Evolutionary conservation across 768 basidiomycete genomes (phyloP).

Genomic region (Naganishia vaughanmartiniae): DNA sequence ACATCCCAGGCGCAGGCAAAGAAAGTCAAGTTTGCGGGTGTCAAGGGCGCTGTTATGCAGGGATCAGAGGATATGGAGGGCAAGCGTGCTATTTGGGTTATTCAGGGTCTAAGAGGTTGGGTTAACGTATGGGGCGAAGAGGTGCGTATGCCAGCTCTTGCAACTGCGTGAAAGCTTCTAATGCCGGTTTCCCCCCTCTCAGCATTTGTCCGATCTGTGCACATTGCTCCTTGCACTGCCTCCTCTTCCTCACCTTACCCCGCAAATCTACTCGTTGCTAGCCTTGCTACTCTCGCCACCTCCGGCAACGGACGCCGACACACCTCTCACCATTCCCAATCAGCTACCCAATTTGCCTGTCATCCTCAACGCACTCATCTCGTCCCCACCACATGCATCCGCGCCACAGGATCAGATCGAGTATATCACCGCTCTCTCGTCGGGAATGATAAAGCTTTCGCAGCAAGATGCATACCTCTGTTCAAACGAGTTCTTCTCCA

Average conservation of each 20-base stretch:
- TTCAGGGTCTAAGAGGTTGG: slow-evolving; percentile 59
- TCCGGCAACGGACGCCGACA: slow-evolving; percentile 32
- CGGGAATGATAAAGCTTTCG: slow-evolving; percentile 49
- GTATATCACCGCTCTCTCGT: slow-evolving; percentile 48
- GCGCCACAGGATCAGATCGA: slow-evolving; percentile 43
- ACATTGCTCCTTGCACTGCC: slow-evolving; percentile 74
- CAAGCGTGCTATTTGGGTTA: slow-evolving; percentile 62
- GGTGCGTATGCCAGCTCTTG: slow-evolving; percentile 57
- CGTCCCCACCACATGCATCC: slow-evolving; percentile 45
- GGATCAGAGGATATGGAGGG: slow-evolving; percentile 64
- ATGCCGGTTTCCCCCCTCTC: slow-evolving; percentile 8
- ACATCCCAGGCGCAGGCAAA: slow-evolving; percentile 63
- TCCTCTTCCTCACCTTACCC: slow-evolving; percentile 81
- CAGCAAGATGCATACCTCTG: slow-evolving; percentile 40
- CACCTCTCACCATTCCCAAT: slow-evolving; percentile 19
- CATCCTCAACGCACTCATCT: slow-evolving; percentile 48
- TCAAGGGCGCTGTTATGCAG: slow-evolving; percentile 45
- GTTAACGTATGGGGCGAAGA: slow-evolving; percentile 60
- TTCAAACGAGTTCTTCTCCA: slow-evolving; percentile 42
- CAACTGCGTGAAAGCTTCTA: slow-evolving; percentile 2
- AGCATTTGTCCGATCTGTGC: slow-evolving; percentile 73
- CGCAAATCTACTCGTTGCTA: slow-evolving; percentile 80
- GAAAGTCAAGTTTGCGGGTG: slow-evolving; percentile 54
- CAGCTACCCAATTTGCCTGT: slow-evolving; percentile 48
- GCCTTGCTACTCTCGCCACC: slow-evolving; percentile 67